Evolutionary conservation across 2,329 filamentous ascomycete genomes (phyloP).

Genomic region (Microsporum audouinii): DNA sequence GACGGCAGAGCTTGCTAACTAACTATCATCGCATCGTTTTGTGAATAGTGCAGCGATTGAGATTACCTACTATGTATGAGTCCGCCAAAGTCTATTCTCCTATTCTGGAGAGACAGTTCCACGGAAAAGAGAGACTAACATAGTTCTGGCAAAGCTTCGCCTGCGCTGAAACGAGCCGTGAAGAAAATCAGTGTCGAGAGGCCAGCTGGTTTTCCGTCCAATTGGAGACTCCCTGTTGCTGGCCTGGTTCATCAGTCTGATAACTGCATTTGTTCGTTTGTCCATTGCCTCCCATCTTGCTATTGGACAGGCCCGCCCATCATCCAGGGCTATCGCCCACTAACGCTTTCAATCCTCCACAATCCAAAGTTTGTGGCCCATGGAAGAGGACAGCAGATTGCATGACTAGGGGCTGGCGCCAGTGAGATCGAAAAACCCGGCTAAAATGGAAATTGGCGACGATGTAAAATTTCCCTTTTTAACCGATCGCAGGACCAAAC

Average conservation of each 20-base stretch:
- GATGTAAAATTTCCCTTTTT: constrained; percentile 4
- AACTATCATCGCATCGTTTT: background rate
- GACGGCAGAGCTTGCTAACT: background rate
- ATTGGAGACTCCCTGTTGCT: background rate
- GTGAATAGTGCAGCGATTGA: background rate
- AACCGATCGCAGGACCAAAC: background rate
- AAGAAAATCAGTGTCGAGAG: background rate
- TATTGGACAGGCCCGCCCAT: background rate
- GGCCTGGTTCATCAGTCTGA: background rate
- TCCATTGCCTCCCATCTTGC: background rate
- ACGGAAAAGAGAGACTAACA: background rate
- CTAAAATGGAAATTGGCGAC: constrained; percentile 4
- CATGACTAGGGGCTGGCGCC: background rate
- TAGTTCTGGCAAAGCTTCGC: background rate
- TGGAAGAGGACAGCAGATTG: background rate
- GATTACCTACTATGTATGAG: background rate
- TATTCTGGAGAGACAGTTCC: background rate
- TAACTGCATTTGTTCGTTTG: background rate
- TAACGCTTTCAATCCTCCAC: background rate
- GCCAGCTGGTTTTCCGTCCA: background rate
- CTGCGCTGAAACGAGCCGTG: background rate
- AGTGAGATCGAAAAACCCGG: background rate
- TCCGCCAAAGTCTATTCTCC: background rate
- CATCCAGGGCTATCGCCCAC: background rate
- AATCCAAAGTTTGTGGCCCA: background rate